Evolutionary conservation across 2,329 filamentous ascomycete species (phyloP).

Genomic region (Pseudopyrenochaeta lycopersici): DNA sequence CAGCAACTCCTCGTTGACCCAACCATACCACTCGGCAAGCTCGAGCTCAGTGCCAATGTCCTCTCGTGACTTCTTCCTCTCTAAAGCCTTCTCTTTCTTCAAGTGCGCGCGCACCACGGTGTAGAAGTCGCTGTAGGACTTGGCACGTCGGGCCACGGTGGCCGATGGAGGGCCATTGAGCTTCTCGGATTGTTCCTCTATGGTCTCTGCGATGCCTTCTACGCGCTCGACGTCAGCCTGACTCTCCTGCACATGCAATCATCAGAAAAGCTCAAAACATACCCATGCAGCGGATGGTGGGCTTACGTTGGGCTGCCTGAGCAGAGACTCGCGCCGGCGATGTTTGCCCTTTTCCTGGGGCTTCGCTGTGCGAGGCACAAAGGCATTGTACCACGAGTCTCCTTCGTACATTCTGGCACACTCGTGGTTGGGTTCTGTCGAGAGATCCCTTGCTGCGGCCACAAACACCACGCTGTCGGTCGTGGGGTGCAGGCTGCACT

Average conservation of each 20-base stretch:
- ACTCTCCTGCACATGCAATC: conserved; percentile 58
- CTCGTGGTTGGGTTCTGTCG: not conserved
- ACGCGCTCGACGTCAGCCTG: conserved; percentile 63
- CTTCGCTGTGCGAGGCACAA: conserved; percentile 70
- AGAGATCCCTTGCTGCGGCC: conserved; percentile 7
- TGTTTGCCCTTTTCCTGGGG: conserved; percentile 56
- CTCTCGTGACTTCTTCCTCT: conserved; percentile 50
- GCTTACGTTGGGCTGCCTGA: conserved; percentile 63
- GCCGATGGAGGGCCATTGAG: conserved; percentile 71
- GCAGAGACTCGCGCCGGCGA: conserved; percentile 73
- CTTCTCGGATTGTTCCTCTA: conserved; percentile 64
- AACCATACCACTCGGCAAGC: conserved; percentile 67
- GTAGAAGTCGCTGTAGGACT: conserved; percentile 83
- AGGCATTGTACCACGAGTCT: conserved; percentile 80
- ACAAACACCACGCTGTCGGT: conserved; percentile 1
- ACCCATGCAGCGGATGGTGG: conserved; percentile 44
- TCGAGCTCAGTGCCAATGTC: conserved; percentile 67
- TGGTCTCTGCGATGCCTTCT: conserved; percentile 66
- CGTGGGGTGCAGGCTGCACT: not conserved
- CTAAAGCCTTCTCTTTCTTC: conserved; percentile 58
- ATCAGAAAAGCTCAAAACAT: conserved; percentile 51
- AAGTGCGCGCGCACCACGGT: conserved; percentile 67
- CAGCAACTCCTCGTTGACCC: conserved; percentile 72
- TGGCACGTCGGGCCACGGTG: conserved; percentile 70
- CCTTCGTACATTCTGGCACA: conserved; percentile 72